phyloP scores from a whole-genome alignment of 257 asterid genomes.

The Coffea eugenioides region DNA sequence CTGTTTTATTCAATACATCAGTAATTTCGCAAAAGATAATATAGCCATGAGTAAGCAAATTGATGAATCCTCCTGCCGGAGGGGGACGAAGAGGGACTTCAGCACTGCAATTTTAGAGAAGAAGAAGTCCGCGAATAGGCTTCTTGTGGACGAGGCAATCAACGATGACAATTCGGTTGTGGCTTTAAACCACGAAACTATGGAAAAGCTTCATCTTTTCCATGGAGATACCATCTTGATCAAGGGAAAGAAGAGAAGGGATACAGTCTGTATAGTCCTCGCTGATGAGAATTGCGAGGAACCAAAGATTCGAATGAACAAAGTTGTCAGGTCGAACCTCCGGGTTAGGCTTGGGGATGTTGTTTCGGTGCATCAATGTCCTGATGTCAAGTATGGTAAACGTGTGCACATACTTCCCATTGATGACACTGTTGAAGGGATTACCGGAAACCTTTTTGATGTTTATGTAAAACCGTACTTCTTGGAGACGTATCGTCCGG shows the following conservation, averaged over 20 bases:
- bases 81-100: too few species aligned
- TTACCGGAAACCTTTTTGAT: background rate
- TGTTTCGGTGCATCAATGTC: background rate
- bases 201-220: background rate
- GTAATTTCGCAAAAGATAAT: too few species aligned
- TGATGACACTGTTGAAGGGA: background rate
- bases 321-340: background rate
- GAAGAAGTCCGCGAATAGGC: background rate
- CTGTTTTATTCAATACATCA: too few species aligned
- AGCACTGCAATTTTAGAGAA: too few species aligned
- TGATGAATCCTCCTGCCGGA: too few species aligned
- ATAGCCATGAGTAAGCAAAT: too few species aligned
- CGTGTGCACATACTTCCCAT: too few species aligned
- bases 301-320: background rate
- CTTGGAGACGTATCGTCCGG: background rate
- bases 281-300: background rate
- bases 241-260: background rate
- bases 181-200: background rate
- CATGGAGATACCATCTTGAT: too few species aligned
- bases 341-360: background rate
- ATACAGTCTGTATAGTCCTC: background rate
- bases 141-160: background rate
- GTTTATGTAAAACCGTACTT: background rate
- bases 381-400: too few species aligned
- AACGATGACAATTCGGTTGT: background rate